Conservation (phyloP, 352 stramenopile species). For the Blastocystis sp. region DNA sequence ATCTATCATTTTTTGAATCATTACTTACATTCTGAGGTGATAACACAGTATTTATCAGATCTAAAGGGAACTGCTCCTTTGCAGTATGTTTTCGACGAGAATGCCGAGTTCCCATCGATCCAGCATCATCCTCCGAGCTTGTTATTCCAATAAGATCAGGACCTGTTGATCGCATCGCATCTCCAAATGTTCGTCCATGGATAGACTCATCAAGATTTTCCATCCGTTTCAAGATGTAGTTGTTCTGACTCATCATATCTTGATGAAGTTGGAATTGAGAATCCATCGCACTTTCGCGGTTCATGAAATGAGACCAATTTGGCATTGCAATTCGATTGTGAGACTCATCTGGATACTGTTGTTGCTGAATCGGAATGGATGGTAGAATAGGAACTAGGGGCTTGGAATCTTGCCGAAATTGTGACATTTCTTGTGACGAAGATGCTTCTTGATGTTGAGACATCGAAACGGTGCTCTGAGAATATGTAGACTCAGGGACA, state of each 20-base stretch:
- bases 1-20: background rate
- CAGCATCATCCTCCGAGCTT: slow-evolving; percentile 27
- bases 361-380: background rate
- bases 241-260: slow-evolving; percentile 57
- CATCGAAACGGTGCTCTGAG: too few relatives aligned
- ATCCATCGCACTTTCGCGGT: slow-evolving; percentile 34
- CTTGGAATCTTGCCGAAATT: background rate
- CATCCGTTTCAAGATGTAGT: slow-evolving; percentile 21
- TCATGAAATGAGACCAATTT: background rate
- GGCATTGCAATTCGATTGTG: slow-evolving; percentile 1
- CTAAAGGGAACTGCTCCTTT: background rate
- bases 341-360: background rate
- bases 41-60: slow-evolving; percentile 21
- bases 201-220: background rate
- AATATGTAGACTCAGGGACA: too few relatives aligned
- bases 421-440: background rate
- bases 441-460: background rate
- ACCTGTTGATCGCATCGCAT: background rate
- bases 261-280: slow-evolving; percentile 53
- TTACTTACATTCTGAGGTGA: slow-evolving; percentile 34
- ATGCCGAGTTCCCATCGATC: background rate
- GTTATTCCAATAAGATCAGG: slow-evolving; percentile 21
- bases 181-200: background rate
- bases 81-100: background rate
- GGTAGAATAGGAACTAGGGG: background rate